Percentiles rank a stretch among this genome's conserved stretches.
phyloP scores from a whole-genome alignment of 192 early-diverging fungal species.

The Linnemannia zychae region DNA sequence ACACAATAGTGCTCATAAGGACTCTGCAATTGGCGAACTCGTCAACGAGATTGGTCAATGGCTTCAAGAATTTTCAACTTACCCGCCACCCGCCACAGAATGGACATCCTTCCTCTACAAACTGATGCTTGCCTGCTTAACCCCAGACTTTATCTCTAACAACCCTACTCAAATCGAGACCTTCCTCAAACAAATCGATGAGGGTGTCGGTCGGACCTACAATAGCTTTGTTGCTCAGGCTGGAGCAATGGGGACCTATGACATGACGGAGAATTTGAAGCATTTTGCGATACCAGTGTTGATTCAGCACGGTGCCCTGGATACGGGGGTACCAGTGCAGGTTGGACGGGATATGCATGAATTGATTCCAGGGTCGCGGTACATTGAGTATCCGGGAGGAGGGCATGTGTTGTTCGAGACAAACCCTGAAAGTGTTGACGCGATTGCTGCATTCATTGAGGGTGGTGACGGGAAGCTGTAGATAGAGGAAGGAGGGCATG shows the following conservation, averaged over 20 bases:
- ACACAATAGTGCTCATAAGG: background rate
- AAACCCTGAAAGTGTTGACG: constrained; percentile 1
- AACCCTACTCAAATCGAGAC: background rate
- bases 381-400: constrained; percentile 2
- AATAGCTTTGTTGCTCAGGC: background rate
- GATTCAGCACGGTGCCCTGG: background rate
- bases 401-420: constrained; percentile 14
- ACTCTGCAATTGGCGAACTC: background rate
- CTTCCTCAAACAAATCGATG: background rate
- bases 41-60: background rate
- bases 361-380: background rate
- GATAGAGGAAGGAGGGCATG: background rate
- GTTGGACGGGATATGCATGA: background rate
- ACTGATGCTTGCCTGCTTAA: background rate
- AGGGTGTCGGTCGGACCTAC: background rate
- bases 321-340: background rate
- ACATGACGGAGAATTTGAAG: constrained; percentile 1
- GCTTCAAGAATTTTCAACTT: background rate
- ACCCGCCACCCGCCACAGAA: background rate
- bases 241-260: background rate
- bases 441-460: background rate
- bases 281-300: background rate
- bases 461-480: background rate
- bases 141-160: background rate
- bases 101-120: constrained; percentile 11